Evolutionary conservation across 1,284 basidiomycete species (phyloP).

Genomic region (Apiotrichum gracile): DNA sequence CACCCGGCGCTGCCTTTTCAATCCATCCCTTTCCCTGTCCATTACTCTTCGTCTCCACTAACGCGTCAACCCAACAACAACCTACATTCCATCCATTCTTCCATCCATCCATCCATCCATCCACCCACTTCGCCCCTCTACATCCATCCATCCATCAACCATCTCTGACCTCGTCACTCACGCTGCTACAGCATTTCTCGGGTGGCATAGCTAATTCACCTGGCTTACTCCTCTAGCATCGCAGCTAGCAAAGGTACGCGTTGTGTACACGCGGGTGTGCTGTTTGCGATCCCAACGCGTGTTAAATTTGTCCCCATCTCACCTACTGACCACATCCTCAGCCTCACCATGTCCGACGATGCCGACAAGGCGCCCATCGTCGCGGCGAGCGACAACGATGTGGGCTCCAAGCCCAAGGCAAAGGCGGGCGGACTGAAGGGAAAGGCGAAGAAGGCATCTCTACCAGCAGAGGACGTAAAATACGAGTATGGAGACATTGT

Average conservation of each 20-base stretch:
- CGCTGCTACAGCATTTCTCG: neutral
- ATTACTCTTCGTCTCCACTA: neutral
- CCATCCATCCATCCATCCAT: slow-evolving; percentile 1
- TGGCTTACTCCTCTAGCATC: neutral
- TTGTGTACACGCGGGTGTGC: neutral
- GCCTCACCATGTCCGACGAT: slow-evolving; percentile 19
- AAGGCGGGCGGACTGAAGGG: slow-evolving; percentile 3
- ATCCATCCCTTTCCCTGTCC: neutral
- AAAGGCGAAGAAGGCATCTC: slow-evolving; percentile 11
- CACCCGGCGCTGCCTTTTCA: neutral
- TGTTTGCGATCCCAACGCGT: too few relatives aligned
- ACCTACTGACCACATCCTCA: neutral
- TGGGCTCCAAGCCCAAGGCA: slow-evolving; percentile 36
- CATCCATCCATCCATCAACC: neutral
- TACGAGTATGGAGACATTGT: slow-evolving; percentile 72
- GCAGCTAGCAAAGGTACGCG: neutral
- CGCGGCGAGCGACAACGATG: slow-evolving; percentile 33
- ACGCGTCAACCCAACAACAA: neutral
- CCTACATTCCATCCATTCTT: neutral
- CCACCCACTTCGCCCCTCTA: neutral
- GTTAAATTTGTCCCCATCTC: neutral
- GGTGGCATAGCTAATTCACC: neutral
- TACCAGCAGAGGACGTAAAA: slow-evolving; percentile 25
- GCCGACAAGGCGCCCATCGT: slow-evolving; percentile 9
- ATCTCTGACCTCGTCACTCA: neutral